phyloP scores from a whole-genome alignment of 2,329 filamentous ascomycete genomes.

The Proliferodiscus dingleyae region DNA sequence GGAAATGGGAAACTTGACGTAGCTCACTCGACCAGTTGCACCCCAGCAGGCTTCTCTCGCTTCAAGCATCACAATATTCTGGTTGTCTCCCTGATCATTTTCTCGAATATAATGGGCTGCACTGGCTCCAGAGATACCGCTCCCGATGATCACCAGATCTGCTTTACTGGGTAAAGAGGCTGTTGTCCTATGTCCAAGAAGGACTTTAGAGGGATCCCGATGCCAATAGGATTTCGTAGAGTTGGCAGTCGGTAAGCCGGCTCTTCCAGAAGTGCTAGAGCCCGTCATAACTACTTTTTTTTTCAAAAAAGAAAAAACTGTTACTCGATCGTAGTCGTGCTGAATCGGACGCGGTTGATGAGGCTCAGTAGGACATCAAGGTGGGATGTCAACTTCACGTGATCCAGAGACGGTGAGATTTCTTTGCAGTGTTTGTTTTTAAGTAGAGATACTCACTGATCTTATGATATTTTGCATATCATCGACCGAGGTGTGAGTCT shows the following conservation, averaged over 20 bases:
- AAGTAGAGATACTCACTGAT: no score
- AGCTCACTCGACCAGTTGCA: constrained; percentile 72
- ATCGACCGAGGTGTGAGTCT: no score
- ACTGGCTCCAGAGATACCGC: constrained; percentile 71
- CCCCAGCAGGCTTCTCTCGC: constrained; percentile 77
- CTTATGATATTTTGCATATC: no score
- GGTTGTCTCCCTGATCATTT: constrained; percentile 37
- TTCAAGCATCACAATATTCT: constrained; percentile 67
- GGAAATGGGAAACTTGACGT: background rate
- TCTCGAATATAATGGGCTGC: constrained; percentile 57
- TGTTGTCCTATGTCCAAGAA: constrained; percentile 66
- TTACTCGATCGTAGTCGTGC: no score
- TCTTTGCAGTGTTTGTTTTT: no score
- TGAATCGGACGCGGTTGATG: no score
- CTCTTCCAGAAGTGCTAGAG: constrained; percentile 12
- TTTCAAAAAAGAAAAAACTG: no score
- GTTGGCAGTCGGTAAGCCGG: constrained; percentile 50
- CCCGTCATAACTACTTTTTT: no score
- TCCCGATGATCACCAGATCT: constrained; percentile 69
- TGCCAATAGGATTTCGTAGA: constrained; percentile 72
- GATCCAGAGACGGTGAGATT: no score
- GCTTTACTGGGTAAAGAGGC: constrained; percentile 54
- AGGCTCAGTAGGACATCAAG: no score
- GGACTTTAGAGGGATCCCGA: constrained; percentile 55
- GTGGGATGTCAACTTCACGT: no score